phyloP scores from a whole-genome alignment of 164 flowering plant genomes.

The Echeveria elegans region DNA sequence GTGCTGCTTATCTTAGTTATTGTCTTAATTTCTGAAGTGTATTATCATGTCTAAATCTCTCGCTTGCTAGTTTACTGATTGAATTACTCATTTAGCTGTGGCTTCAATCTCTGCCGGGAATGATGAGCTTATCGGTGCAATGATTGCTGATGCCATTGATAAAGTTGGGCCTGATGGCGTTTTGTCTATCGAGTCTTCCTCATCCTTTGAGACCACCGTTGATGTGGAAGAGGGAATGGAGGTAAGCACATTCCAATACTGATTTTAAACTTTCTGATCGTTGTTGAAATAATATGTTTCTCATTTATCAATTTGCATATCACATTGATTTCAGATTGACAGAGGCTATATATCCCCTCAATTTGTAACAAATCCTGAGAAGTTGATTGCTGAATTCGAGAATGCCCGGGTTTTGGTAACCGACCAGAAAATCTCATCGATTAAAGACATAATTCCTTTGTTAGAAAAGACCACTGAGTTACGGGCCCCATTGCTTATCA shows the following conservation, averaged over 20 bases:
- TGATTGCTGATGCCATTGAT: conserved; percentile 99
- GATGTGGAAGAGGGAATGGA: conserved; percentile 99
- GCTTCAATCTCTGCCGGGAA: conserved; percentile 96
- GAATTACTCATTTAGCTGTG: conserved; percentile 40
- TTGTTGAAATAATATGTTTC: background rate
- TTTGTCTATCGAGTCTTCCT: conserved; percentile 93
- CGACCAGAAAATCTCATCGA: conserved; percentile 81
- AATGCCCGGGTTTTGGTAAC: conserved; percentile 87
- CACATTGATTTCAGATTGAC: conserved; percentile 54
- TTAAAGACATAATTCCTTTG: conserved; percentile 73
- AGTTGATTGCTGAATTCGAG: conserved; percentile 77
- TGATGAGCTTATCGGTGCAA: conserved; percentile 77
- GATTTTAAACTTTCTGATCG: background rate
- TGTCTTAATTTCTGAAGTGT: background rate
- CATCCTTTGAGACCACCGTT: conserved; percentile 96
- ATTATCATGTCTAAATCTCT: background rate
- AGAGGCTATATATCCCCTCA: conserved; percentile 98
- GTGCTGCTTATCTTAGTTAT: background rate
- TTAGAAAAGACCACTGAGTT: conserved; percentile 58
- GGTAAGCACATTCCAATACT: conserved; percentile 32
- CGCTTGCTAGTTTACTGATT: background rate
- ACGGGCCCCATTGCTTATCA: conserved; percentile 65
- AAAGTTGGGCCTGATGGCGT: conserved; percentile 99
- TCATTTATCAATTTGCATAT: background rate
- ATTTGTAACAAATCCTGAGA: conserved; percentile 90